phyloP scores from a whole-genome alignment of 78 protist genomes.

The Dictyostelium firmibasis region DNA sequence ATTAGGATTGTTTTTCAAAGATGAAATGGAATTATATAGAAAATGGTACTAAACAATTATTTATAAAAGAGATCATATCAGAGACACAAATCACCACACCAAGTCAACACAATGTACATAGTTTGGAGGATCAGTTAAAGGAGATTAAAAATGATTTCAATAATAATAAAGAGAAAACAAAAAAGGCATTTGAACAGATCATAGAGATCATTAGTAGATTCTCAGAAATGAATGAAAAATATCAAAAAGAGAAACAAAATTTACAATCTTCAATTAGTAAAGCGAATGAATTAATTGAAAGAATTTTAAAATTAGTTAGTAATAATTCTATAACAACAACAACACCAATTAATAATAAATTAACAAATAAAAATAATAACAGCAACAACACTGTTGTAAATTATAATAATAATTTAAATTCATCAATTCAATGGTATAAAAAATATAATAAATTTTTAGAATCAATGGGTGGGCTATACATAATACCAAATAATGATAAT shows the following conservation, averaged over 20 bases:
- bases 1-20: conserved; percentile 59
- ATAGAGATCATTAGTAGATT: not conserved
- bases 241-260: not conserved
- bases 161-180: conserved; percentile 37
- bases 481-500: not conserved
- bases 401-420: not conserved
- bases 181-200: not conserved
- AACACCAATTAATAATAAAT: not conserved
- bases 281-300: not conserved
- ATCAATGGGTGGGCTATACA: not conserved
- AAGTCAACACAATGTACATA: not conserved
- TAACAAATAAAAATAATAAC: not conserved
- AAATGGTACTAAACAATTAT: conserved; percentile 48
- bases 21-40: conserved; percentile 66
- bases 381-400: no score
- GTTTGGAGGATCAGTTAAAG: not conserved
- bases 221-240: not conserved
- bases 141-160: conserved; percentile 55
- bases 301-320: not conserved
- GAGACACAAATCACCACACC: conserved; percentile 8
- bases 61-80: conserved; percentile 26
- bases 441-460: not conserved
- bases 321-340: not conserved
- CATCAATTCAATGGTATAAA: not conserved
- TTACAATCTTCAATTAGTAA: not conserved